phyloP scores from a whole-genome alignment of 805 yeast species.

The Candida sonorensis region DNA sequence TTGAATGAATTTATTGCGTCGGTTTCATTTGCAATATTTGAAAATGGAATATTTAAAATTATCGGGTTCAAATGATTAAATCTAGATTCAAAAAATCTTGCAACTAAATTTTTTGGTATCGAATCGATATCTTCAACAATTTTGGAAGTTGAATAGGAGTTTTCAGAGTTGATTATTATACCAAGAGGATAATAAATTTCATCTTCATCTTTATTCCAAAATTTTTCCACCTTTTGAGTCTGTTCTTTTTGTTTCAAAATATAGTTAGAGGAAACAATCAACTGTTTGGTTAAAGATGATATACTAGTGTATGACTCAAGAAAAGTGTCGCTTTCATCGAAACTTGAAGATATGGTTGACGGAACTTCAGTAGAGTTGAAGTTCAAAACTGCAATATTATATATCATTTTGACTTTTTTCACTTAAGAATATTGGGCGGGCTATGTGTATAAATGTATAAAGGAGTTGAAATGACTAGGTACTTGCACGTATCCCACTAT shows the following conservation, averaged over 20 bases:
- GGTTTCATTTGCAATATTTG: too few species aligned
- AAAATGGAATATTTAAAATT: conserved; percentile 8
- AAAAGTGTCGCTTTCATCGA: conserved; percentile 5
- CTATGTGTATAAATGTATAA: too few species aligned
- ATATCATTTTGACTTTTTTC: conserved; percentile 3
- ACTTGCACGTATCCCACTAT: too few species aligned
- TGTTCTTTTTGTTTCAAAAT: conserved; percentile 6
- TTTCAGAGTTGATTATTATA: conserved; percentile 13
- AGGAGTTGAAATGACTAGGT: too few species aligned
- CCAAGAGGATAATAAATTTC: conserved; percentile 19
- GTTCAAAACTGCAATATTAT: conserved; percentile 6
- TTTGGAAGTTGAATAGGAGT: too few species aligned
- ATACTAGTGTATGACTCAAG: conserved; percentile 6
- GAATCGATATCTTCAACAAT: too few species aligned
- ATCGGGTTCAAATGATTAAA: conserved; percentile 24
- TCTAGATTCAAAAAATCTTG: conserved; percentile 15
- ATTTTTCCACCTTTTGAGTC: conserved; percentile 2
- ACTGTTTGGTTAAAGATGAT: conserved; percentile 6
- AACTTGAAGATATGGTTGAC: conserved; percentile 2
- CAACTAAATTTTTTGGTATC: conserved; percentile 4
- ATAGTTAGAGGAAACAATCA: conserved; percentile 9
- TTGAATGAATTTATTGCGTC: neutral
- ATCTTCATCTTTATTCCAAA: conserved; percentile 10
- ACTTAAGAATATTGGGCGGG: too few species aligned
- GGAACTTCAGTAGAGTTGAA: conserved; percentile 4